Conservation (phyloP, 2,329 filamentous ascomycete genomes). For the Penicillium olsonii region DNA sequence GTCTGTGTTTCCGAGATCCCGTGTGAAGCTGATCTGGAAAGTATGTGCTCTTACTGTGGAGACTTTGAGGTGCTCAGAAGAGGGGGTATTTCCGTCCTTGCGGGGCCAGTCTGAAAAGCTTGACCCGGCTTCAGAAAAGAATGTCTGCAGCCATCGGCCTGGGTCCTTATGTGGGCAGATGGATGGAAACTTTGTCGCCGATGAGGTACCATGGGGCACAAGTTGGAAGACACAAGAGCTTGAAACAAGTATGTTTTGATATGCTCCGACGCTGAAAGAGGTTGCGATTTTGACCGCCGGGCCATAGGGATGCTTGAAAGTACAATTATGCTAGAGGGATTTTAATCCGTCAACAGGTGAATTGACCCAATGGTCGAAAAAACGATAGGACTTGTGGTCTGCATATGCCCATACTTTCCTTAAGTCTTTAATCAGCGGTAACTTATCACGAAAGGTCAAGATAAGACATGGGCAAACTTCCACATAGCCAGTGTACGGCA, state of each 20-base stretch:
- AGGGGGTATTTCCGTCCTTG: not conserved
- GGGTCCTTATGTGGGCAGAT: not conserved
- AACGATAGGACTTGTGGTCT: too few species aligned
- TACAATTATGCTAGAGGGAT: not conserved
- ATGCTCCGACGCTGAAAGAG: too few species aligned
- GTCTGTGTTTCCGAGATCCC: not conserved
- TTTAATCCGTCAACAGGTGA: too few species aligned
- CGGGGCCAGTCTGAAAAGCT: not conserved
- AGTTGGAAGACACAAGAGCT: not conserved
- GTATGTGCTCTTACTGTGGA: not conserved
- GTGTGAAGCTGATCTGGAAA: not conserved
- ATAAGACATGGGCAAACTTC: not conserved
- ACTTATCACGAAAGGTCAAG: not conserved
- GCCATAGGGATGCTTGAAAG: not conserved
- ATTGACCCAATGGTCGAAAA: too few species aligned
- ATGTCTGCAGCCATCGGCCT: not conserved
- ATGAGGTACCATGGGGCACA: too few species aligned
- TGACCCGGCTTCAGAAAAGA: not conserved
- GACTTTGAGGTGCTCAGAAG: not conserved
- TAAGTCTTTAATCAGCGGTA: not conserved
- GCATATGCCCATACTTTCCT: too few species aligned
- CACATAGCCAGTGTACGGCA: not conserved
- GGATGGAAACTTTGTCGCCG: not conserved
- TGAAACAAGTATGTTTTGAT: not conserved
- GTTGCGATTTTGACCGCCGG: too few species aligned